Percentiles rank a stretch among this genome's conserved stretches.
Evolutionary conservation across 78 protist genomes (phyloP).

Genomic region (slime mould (Dictyostelium discoideum)): DNA sequence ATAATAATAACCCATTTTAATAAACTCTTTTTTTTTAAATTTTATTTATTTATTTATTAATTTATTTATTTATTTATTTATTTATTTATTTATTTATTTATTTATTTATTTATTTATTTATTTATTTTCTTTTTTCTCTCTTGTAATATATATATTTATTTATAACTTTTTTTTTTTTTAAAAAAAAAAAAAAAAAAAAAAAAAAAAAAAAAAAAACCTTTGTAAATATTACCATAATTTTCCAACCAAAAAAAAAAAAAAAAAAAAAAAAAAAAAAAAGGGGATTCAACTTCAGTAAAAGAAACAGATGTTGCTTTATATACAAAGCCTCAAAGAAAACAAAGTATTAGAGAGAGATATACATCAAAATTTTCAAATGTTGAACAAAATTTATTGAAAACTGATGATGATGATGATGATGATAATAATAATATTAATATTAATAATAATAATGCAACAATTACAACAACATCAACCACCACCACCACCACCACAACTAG

Average conservation of each 20-base stretch:
- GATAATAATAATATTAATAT: neutral
- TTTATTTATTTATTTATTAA: too few relatives aligned
- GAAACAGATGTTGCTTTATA: neutral
- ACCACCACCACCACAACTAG: neutral
- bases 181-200: too few relatives aligned
- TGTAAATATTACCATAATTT: neutral
- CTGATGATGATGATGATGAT: neutral
- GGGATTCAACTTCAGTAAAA: neutral
- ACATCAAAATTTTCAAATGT: conserved; percentile 16
- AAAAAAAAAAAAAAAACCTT: too few relatives aligned
- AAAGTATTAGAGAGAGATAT: conserved; percentile 44
- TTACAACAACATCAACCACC: neutral
- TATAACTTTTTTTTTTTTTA: too few relatives aligned
- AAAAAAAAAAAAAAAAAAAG: neutral
- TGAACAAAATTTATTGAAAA: neutral
- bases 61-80: too few relatives aligned
- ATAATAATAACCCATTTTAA: neutral
- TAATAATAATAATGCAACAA: too few relatives aligned
- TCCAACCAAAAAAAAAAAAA: neutral
- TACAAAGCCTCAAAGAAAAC: neutral
- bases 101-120: neutral
- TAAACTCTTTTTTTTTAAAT: neutral
- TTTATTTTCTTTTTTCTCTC: neutral
- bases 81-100: too few relatives aligned
- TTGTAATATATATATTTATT: too few relatives aligned